Conservation (phyloP, 768 basidiomycete genomes). For the Termitomyces titanicus region DNA sequence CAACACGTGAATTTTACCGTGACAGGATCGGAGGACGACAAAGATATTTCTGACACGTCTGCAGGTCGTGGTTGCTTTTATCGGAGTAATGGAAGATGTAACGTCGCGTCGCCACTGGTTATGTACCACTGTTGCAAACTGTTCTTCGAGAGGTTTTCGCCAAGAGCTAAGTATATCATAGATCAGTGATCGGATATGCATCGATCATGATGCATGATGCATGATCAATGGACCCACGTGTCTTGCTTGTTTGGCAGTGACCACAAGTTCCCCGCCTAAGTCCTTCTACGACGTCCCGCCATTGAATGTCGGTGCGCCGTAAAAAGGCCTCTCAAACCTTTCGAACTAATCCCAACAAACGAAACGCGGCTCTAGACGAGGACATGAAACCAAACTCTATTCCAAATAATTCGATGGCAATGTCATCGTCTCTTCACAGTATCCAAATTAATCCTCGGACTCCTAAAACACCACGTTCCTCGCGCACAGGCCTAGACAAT, state of each 20-base stretch:
- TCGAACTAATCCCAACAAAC: slow-evolving; percentile 11
- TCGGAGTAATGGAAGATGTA: not conserved
- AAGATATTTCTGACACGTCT: not conserved
- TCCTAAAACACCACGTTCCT: slow-evolving; percentile 38
- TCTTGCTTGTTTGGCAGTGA: not conserved
- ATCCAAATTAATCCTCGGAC: slow-evolving; percentile 58
- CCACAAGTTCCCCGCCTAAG: not conserved
- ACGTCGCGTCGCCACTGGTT: not conserved
- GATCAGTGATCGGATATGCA: not conserved
- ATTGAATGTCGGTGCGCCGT: slow-evolving; percentile 26
- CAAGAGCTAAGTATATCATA: not conserved
- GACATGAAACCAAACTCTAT: slow-evolving; percentile 39
- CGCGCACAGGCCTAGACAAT: slow-evolving; percentile 30
- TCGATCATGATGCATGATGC: not conserved
- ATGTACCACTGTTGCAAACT: no score
- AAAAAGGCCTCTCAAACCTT: slow-evolving; percentile 15
- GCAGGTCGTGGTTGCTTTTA: not conserved
- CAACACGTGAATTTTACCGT: not conserved
- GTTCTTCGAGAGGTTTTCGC: not conserved
- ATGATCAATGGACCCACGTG: no score
- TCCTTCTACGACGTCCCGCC: slow-evolving; percentile 1
- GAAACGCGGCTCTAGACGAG: slow-evolving; percentile 18
- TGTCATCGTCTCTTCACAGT: slow-evolving; percentile 56
- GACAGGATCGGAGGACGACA: not conserved
- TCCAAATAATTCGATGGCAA: slow-evolving; percentile 39